Percentiles rank a stretch among this genome's conserved stretches.
phyloP scores from a whole-genome alignment of 129 eudicot genomes.

The Scalesia atractyloides region DNA sequence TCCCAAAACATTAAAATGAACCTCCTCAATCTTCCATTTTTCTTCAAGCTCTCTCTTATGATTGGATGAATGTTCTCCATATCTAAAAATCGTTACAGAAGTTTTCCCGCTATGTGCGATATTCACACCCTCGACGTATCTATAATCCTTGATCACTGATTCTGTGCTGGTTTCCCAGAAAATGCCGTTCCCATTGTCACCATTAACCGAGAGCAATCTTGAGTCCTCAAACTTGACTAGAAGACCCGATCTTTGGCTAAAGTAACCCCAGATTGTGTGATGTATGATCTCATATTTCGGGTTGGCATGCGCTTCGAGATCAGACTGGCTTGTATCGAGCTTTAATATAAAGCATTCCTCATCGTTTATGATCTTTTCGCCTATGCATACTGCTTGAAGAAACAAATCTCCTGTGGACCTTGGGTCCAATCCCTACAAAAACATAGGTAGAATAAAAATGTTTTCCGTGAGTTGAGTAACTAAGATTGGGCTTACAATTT shows the following conservation, averaged over 20 bases:
- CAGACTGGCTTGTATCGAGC: conserved; percentile 74
- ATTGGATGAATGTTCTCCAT: conserved; percentile 89
- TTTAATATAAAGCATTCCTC: conserved; percentile 88
- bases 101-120: conserved; percentile 88
- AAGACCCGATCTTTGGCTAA: conserved; percentile 97
- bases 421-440: conserved; percentile 78
- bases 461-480: too few species aligned
- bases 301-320: conserved; percentile 76
- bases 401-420: conserved; percentile 66
- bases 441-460: not conserved
- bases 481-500: not conserved
- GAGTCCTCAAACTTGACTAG: conserved; percentile 91
- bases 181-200: conserved; percentile 68
- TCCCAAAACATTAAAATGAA: conserved; percentile 76
- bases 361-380: conserved; percentile 80
- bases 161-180: conserved; percentile 97
- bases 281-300: conserved; percentile 77
- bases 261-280: conserved; percentile 97
- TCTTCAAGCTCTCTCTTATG: conserved; percentile 87
- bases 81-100: conserved; percentile 68
- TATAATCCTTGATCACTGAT: conserved; percentile 80
- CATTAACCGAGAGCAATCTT: conserved; percentile 59
- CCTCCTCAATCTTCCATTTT: conserved; percentile 83
- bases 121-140: conserved; percentile 84
- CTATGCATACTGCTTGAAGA: conserved; percentile 89